Conservation (phyloP, 179 eudicot genomes). For the Kewa caespitosa region DNA sequence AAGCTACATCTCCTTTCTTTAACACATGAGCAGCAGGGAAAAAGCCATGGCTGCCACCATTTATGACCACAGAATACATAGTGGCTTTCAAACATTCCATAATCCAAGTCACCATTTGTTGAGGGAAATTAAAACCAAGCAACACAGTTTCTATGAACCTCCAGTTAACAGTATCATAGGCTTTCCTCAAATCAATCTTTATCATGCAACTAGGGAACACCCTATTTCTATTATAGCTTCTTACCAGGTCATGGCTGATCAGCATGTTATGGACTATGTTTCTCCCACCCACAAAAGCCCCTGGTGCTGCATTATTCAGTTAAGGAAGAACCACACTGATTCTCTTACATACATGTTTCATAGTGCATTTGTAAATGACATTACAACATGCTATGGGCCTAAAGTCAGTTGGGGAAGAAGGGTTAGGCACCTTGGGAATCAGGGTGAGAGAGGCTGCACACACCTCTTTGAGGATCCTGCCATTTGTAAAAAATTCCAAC, state of each 20-base stretch:
- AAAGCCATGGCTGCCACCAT: background rate
- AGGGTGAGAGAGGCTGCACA: background rate
- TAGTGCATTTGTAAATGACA: background rate
- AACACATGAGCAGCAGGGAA: background rate
- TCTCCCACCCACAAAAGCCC: background rate
- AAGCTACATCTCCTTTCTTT: background rate
- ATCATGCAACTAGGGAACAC: background rate
- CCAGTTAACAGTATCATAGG: background rate
- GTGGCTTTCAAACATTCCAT: background rate
- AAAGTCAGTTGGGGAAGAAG: background rate
- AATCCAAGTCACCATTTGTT: background rate
- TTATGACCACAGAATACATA: background rate
- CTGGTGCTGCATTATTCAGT: background rate
- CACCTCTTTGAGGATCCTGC: background rate
- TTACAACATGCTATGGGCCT: background rate
- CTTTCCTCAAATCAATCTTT: background rate
- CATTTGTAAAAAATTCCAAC: background rate
- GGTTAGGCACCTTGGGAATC: background rate
- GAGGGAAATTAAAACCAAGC: background rate
- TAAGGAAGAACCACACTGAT: background rate
- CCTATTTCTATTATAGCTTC: background rate
- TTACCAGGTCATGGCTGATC: background rate
- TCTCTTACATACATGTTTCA: background rate
- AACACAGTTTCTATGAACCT: background rate
- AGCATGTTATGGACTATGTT: background rate